These are phyloP conservation scores for Beta lomatogona DNA, from an alignment of 179 eudicot genomes.

Conservation along the genomic window DNA sequence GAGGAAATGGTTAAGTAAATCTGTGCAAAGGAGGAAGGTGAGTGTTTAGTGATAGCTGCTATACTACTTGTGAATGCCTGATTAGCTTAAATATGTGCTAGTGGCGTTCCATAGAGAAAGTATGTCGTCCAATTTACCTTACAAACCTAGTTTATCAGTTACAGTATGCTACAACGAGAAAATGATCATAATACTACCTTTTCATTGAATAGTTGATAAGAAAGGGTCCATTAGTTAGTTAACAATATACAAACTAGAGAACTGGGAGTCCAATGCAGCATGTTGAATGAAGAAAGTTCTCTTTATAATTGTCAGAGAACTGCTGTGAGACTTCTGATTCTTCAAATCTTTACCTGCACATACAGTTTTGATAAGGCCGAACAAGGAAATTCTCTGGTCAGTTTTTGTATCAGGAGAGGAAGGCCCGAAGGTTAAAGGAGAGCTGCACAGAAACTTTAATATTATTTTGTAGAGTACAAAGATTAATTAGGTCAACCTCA, in stretches of 20 bases:
- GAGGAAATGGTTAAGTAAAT: too few species aligned
- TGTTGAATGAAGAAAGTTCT: neutral
- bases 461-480: neutral
- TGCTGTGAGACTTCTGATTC: neutral
- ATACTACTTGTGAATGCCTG: neutral
- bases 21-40: too few species aligned
- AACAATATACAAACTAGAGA: neutral
- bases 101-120: neutral
- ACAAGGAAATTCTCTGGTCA: neutral
- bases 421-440: neutral
- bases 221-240: neutral
- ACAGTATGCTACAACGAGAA: neutral
- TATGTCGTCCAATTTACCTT: neutral
- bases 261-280: neutral
- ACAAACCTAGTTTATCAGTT: neutral
- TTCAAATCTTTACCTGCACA: neutral
- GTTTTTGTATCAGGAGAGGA: neutral
- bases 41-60: too few species aligned
- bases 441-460: neutral
- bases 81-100: neutral
- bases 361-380: neutral
- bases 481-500: neutral
- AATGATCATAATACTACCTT: neutral
- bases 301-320: neutral
- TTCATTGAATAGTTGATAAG: neutral